phyloP scores from a whole-genome alignment of 768 basidiomycete genomes.

The Obba rivulosa region DNA sequence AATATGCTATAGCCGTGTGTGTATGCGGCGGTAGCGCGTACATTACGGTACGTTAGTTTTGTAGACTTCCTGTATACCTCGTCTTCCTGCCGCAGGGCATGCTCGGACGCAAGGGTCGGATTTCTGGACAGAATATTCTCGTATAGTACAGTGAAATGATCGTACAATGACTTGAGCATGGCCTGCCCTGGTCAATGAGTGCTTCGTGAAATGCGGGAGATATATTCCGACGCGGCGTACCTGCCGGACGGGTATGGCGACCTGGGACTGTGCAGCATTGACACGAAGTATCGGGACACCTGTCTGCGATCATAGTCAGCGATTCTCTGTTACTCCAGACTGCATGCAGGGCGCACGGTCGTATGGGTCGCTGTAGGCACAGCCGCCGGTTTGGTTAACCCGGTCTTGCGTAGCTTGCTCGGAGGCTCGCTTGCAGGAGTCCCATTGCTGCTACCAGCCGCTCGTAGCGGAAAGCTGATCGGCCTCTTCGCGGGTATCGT shows the following conservation, averaged over 20 bases:
- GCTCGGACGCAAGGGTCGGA: constrained; percentile 64
- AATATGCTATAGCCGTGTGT: constrained; percentile 11
- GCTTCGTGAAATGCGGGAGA: neutral
- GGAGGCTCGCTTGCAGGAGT: constrained; percentile 43
- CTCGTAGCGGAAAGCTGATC: constrained; percentile 14
- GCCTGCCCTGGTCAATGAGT: constrained; percentile 33
- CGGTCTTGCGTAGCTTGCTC: constrained; percentile 57
- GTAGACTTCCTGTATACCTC: constrained; percentile 71
- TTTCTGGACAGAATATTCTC: constrained; percentile 44
- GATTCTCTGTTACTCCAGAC: neutral
- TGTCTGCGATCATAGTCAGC: constrained; percentile 28
- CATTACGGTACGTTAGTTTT: constrained; percentile 81
- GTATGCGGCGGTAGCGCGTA: constrained; percentile 27
- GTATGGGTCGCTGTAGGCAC: constrained; percentile 34
- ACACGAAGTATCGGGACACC: constrained; percentile 63
- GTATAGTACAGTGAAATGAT: constrained; percentile 71
- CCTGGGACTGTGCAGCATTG: constrained; percentile 62
- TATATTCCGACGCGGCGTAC: constrained; percentile 28
- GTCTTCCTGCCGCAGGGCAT: constrained; percentile 77
- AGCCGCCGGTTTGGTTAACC: constrained; percentile 36
- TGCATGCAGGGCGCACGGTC: constrained; percentile 17
- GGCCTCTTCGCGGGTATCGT: constrained; percentile 27
- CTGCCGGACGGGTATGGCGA: constrained; percentile 73
- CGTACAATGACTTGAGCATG: constrained; percentile 70
- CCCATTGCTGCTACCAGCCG: neutral